A percentile compares a stretch with the other conserved stretches of the same genome.
Conservation (phyloP, 306 rosid genomes). For the Fragaria ananassa region DNA sequence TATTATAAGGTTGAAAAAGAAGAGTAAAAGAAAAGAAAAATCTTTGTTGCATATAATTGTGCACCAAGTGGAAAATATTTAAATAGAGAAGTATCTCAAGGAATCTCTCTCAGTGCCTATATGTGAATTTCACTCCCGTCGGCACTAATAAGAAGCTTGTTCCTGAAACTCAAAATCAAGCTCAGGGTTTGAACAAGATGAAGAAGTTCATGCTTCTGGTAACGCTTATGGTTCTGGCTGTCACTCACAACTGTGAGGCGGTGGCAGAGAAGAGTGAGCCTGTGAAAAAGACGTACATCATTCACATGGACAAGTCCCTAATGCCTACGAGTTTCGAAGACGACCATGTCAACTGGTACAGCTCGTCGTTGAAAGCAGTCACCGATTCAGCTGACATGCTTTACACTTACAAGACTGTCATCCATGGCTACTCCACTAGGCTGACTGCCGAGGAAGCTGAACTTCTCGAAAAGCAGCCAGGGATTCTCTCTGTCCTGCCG, state of each 20-base stretch:
- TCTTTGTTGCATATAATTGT: neutral
- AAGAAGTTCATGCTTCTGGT: constrained; percentile 41
- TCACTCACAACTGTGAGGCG: constrained; percentile 21
- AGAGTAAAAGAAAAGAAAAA: neutral
- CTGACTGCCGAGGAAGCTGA: constrained; percentile 67
- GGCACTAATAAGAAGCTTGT: neutral
- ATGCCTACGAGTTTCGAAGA: constrained; percentile 65
- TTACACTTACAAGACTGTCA: constrained; percentile 62
- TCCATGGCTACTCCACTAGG: constrained; percentile 85
- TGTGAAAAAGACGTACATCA: constrained; percentile 57
- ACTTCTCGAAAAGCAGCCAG: constrained; percentile 50
- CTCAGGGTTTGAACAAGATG: constrained; percentile 17
- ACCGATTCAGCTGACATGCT: constrained; percentile 70
- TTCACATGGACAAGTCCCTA: constrained; percentile 74
- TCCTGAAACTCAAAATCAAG: constrained; percentile 10
- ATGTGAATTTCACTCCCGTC: constrained; percentile 3
- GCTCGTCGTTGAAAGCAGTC: constrained; percentile 62
- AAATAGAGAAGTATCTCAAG: constrained; percentile 5
- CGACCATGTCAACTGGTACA: constrained; percentile 65
- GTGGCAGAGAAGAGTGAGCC: constrained; percentile 39
- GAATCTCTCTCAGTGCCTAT: constrained; percentile 18
- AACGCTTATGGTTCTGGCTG: constrained; percentile 37
- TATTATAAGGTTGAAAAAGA: neutral
- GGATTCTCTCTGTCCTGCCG: constrained; percentile 58
- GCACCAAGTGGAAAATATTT: neutral